phyloP scores from a whole-genome alignment of 257 asterid species.

The Fraxinus pennsylvanica region DNA sequence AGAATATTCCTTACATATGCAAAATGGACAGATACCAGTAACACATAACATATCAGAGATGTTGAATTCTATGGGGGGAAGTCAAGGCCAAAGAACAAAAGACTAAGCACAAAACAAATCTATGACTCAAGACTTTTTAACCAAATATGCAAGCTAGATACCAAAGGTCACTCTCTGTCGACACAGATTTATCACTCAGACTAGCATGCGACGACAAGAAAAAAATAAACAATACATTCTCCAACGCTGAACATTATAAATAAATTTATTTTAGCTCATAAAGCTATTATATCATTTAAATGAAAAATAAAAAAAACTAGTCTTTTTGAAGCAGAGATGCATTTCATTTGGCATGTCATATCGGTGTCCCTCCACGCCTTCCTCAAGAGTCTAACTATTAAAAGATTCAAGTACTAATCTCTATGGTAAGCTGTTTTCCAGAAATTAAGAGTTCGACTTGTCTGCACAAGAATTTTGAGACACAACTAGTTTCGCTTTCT shows the following conservation, averaged over 20 bases:
- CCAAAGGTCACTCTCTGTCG: background rate
- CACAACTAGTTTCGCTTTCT: too few species aligned
- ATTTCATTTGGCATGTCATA: background rate
- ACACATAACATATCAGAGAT: too few species aligned
- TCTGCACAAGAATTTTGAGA: background rate
- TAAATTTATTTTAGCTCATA: background rate
- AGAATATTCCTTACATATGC: background rate
- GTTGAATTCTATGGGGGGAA: too few species aligned
- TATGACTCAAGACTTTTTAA: background rate
- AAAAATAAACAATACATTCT: background rate
- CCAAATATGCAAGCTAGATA: background rate
- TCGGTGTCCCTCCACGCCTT: background rate
- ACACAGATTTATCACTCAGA: background rate
- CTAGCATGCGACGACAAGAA: background rate
- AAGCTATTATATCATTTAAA: background rate
- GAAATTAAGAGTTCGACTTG: background rate
- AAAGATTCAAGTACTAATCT: background rate
- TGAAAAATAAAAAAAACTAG: background rate
- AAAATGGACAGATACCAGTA: background rate
- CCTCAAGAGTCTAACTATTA: background rate
- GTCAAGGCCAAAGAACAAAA: too few species aligned
- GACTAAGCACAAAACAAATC: too few species aligned
- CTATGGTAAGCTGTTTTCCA: background rate
- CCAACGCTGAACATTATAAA: background rate
- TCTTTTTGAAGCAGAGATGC: background rate